Percentiles rank a stretch among this genome's conserved stretches.
Evolutionary conservation across 2,329 filamentous ascomycete genomes (phyloP).

Genomic region (Verticillium longisporum): DNA sequence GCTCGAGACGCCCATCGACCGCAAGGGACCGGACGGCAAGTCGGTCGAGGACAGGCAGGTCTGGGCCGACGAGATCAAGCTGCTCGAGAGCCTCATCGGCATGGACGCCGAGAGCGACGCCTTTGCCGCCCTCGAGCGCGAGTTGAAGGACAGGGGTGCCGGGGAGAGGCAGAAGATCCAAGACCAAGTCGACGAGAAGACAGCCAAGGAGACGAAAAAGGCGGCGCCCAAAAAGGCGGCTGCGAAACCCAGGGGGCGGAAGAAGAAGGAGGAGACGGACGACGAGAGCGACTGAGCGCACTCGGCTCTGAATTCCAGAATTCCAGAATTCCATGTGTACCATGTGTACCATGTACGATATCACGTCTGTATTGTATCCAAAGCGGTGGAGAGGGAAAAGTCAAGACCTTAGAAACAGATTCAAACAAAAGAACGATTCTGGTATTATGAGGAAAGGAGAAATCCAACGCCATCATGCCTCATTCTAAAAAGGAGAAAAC

Average conservation of each 20-base stretch:
- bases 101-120: slow-evolving; percentile 71
- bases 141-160: slow-evolving; percentile 61
- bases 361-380: neutral
- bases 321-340: no score
- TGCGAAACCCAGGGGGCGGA: slow-evolving; percentile 9
- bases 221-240: slow-evolving; percentile 22
- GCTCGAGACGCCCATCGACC: slow-evolving; percentile 90
- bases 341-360: neutral
- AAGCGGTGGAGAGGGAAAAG: neutral
- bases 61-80: slow-evolving; percentile 92
- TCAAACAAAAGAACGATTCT: neutral
- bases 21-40: slow-evolving; percentile 57
- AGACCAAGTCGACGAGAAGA: slow-evolving; percentile 72
- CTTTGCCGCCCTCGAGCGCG: slow-evolving; percentile 59
- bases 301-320: neutral
- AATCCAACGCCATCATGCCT: neutral
- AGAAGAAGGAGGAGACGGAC: slow-evolving; percentile 21
- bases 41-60: slow-evolving; percentile 70
- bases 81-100: slow-evolving; percentile 81
- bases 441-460: neutral
- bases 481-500: neutral
- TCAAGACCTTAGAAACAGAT: neutral
- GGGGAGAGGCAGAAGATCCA: slow-evolving; percentile 68
- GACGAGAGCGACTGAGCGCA: slow-evolving; percentile 15
- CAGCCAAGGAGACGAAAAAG: slow-evolving; percentile 49